Evolutionary conservation across 352 stramenopile genomes (phyloP).

Genomic region (Salisapilia sapeloensis): DNA sequence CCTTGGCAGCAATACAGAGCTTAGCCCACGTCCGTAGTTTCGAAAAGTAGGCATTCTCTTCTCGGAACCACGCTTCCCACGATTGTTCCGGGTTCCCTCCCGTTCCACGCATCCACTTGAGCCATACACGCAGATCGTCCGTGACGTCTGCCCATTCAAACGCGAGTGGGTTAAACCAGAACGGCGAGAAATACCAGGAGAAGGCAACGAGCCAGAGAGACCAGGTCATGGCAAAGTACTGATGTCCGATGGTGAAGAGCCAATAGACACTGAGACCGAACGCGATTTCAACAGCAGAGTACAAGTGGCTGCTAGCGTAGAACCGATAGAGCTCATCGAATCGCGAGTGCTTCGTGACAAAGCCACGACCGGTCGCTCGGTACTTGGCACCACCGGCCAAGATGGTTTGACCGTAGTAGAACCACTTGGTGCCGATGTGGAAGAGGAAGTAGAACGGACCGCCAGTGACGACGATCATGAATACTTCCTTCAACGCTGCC

Average conservation of each 20-base stretch:
- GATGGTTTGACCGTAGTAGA: constrained; percentile 98
- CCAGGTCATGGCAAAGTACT: constrained; percentile 97
- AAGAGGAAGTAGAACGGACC: constrained; percentile 99
- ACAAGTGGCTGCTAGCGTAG: constrained; percentile 96
- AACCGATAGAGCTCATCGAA: constrained; percentile 98
- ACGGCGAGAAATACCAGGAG: constrained; percentile 89
- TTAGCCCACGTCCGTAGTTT: constrained; percentile 83
- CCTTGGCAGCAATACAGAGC: constrained; percentile 81
- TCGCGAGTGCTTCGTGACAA: constrained; percentile 96
- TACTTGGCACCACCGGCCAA: constrained; percentile 97
- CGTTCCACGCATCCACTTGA: constrained; percentile 90
- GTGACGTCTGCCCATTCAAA: constrained; percentile 93
- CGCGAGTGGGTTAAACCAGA: constrained; percentile 97
- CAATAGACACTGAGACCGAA: constrained; percentile 89
- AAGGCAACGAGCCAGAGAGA: constrained; percentile 92
- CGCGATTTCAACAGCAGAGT: constrained; percentile 87
- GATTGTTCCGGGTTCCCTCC: constrained; percentile 86
- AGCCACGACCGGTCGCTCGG: constrained; percentile 93
- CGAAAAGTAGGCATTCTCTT: constrained; percentile 90
- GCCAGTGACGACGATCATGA: constrained; percentile 94
- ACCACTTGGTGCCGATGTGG: constrained; percentile 98
- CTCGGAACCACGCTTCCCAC: constrained; percentile 93
- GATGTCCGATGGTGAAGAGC: constrained; percentile 84
- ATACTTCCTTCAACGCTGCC: constrained; percentile 81
- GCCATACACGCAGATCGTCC: constrained; percentile 79